These are phyloP conservation scores for Citrullus mucosospermus DNA, from an alignment of 306 rosid genomes.

Conservation along the genomic window DNA sequence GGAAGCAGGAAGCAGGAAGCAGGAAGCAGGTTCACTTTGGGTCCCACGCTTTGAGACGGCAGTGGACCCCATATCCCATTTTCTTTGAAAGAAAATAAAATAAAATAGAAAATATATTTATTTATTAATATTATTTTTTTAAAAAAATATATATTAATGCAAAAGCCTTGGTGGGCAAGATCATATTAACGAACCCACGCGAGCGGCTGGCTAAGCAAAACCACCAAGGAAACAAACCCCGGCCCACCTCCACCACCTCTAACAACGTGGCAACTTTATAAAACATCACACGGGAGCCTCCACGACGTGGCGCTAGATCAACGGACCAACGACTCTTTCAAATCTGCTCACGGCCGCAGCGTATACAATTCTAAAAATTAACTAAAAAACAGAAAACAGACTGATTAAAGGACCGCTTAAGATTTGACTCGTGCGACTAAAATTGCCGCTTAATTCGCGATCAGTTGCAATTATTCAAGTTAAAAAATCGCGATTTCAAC, in stretches of 20 bases:
- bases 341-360: neutral
- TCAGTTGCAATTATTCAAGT: neutral
- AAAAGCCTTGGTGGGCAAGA: neutral
- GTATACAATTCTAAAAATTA: neutral
- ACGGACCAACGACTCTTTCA: neutral
- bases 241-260: neutral
- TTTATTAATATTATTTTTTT: too few relatives aligned
- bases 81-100: neutral
- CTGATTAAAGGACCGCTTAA: neutral
- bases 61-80: neutral
- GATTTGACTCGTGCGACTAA: slow-evolving; percentile 4
- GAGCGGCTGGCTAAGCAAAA: neutral
- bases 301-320: neutral
- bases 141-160: neutral
- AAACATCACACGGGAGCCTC: neutral
- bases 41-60: neutral
- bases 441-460: slow-evolving; percentile 1
- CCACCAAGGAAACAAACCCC: neutral
- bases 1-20: neutral
- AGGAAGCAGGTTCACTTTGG: neutral
- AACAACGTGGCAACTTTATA: neutral
- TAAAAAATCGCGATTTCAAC: neutral
- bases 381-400: neutral
- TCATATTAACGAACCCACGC: slow-evolving; percentile 6
- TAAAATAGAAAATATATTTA: too few relatives aligned